Conservation (phyloP, 805 yeast genomes). For the Saccharomycopsis sp. region DNA sequence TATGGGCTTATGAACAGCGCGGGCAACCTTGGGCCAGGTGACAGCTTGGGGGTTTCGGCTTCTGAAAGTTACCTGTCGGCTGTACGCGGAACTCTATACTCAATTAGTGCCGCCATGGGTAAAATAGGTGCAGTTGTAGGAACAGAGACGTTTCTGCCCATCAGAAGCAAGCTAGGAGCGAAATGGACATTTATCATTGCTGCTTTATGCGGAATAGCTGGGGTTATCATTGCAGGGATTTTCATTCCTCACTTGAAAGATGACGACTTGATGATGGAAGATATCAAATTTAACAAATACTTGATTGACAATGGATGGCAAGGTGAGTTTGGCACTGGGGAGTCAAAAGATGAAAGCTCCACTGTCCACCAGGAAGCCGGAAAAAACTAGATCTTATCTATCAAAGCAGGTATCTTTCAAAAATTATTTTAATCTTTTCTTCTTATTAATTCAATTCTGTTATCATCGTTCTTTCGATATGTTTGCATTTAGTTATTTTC, state of each 20-base stretch:
- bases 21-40: slow-evolving; percentile 78
- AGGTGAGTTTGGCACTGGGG: slow-evolving; percentile 36
- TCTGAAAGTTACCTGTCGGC: slow-evolving; percentile 72
- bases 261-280: slow-evolving; percentile 62
- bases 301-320: slow-evolving; percentile 53
- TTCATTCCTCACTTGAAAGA: slow-evolving; percentile 64
- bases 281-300: slow-evolving; percentile 53
- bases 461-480: too few species aligned
- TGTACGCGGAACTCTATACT: slow-evolving; percentile 69
- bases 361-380: not conserved
- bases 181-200: slow-evolving; percentile 76
- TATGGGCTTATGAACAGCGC: slow-evolving; percentile 65
- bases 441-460: too few species aligned
- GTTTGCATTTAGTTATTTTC: too few species aligned
- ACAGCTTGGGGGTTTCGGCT: slow-evolving; percentile 60
- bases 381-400: too few species aligned
- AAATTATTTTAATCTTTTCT: too few species aligned
- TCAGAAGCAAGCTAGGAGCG: slow-evolving; percentile 55
- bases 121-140: slow-evolving; percentile 85
- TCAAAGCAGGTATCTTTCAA: too few species aligned
- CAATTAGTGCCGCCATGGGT: slow-evolving; percentile 72
- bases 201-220: slow-evolving; percentile 62
- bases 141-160: slow-evolving; percentile 63
- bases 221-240: slow-evolving; percentile 51
- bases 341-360: slow-evolving; percentile 5